A percentile compares a stretch with the other conserved stretches of the same genome.
Evolutionary conservation across 2,329 filamentous ascomycete genomes (phyloP).

Genomic region (Colletotrichum echinochloae): DNA sequence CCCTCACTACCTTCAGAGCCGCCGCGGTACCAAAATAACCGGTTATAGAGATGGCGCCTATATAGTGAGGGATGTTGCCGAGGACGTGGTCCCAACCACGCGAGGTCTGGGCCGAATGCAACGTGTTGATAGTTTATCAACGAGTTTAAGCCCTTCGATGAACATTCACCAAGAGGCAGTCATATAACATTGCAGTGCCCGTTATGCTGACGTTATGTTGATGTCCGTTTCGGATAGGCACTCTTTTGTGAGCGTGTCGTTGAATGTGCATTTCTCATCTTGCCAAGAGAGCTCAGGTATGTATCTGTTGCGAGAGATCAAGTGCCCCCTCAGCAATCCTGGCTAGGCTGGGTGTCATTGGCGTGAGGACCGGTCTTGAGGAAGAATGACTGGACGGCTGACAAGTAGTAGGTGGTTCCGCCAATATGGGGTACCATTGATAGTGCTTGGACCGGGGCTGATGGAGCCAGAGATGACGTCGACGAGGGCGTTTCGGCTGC

Average conservation of each 20-base stretch:
- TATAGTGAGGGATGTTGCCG: constrained; percentile 18
- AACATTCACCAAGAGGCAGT: constrained; percentile 19
- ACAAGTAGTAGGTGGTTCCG: constrained; percentile 27
- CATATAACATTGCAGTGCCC: constrained; percentile 19
- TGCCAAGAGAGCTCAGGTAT: constrained; percentile 19
- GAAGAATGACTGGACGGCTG: not conserved
- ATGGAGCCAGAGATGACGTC: constrained; percentile 24
- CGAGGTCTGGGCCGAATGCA: constrained; percentile 3
- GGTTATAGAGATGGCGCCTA: constrained; percentile 14
- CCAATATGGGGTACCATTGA: constrained; percentile 6
- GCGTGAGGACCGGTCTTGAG: not conserved
- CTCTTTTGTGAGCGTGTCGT: constrained; percentile 23
- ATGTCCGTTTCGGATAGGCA: not conserved
- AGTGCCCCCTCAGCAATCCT: constrained; percentile 16
- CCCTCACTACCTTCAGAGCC: constrained; percentile 4
- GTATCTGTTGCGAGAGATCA: constrained; percentile 23
- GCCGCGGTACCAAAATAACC: constrained; percentile 25
- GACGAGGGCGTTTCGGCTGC: constrained; percentile 27
- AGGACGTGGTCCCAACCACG: constrained; percentile 26
- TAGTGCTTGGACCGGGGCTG: constrained; percentile 17
- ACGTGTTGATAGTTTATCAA: constrained; percentile 20
- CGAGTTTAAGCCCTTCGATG: not conserved
- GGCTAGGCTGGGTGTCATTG: constrained; percentile 8
- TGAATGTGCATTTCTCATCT: constrained; percentile 10
- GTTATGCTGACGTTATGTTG: constrained; percentile 18